Conservation (phyloP, 441 rosid genomes). For the Daphne laureola region DNA sequence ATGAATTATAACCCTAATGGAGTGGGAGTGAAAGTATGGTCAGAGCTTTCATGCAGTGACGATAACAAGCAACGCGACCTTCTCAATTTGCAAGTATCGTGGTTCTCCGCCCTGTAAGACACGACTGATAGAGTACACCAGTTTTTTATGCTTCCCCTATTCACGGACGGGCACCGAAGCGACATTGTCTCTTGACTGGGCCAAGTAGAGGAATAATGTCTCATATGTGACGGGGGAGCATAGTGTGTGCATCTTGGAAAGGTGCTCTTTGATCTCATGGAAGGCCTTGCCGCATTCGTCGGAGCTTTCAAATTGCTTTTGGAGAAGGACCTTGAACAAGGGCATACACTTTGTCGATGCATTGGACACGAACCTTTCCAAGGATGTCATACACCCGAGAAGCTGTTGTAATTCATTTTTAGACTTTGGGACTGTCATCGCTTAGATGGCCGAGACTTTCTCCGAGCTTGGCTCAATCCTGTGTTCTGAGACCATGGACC, state of each 20-base stretch:
- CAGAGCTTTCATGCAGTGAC: neutral
- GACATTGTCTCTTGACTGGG: neutral
- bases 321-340: neutral
- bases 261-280: neutral
- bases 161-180: neutral
- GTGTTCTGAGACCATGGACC: neutral
- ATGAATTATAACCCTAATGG: neutral
- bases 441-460: too few species aligned
- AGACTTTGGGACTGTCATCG: too few species aligned
- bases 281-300: neutral
- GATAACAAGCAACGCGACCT: too few species aligned
- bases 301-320: neutral
- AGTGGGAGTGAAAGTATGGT: neutral
- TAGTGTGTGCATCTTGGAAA: neutral
- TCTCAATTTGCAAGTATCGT: too few species aligned
- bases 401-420: too few species aligned
- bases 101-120: too few species aligned
- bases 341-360: neutral
- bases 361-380: neutral
- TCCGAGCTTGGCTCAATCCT: neutral
- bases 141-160: neutral
- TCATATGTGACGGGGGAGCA: neutral
- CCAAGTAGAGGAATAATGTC: neutral
- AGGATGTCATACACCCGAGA: too few species aligned
- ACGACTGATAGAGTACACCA: neutral